Evolutionary conservation across 2,329 filamentous ascomycete genomes (phyloP).

Genomic region (Ophiocordyceps unilateralis): DNA sequence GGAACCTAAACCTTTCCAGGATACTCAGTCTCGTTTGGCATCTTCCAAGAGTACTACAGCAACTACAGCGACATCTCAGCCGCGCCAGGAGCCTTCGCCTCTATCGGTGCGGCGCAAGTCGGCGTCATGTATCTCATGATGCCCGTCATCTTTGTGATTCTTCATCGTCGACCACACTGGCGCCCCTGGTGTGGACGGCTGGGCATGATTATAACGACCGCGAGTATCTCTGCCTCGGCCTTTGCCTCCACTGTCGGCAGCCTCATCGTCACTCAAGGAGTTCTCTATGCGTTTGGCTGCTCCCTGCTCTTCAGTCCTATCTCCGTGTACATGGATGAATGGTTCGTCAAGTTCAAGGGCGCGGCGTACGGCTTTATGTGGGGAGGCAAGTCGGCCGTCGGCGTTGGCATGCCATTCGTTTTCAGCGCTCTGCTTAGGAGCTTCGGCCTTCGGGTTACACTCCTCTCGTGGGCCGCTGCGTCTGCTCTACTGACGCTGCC

Average conservation of each 20-base stretch:
- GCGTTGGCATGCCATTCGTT: slow-evolving; percentile 30
- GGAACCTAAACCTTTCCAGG: too few species aligned
- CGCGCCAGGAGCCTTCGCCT: slow-evolving; percentile 10
- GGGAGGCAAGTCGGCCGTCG: slow-evolving; percentile 33
- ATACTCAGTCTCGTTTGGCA: slow-evolving; percentile 33
- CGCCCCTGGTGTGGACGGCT: slow-evolving; percentile 21
- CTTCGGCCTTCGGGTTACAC: slow-evolving; percentile 33
- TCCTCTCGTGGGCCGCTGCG: slow-evolving; percentile 31
- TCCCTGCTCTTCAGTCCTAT: slow-evolving; percentile 36
- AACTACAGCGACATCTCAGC: slow-evolving; percentile 38
- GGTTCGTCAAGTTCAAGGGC: slow-evolving; percentile 40
- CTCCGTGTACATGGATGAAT: slow-evolving; percentile 42
- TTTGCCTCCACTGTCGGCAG: slow-evolving; percentile 31
- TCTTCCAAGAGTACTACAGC: slow-evolving; percentile 50
- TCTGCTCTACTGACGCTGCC: slow-evolving; percentile 20
- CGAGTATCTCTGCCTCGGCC: slow-evolving; percentile 29
- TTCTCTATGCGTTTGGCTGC: slow-evolving; percentile 44
- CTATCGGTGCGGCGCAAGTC: slow-evolving; percentile 9
- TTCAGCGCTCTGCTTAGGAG: slow-evolving; percentile 31
- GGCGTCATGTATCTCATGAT: slow-evolving; percentile 36
- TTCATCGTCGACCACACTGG: slow-evolving; percentile 21
- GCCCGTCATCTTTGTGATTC: slow-evolving; percentile 28
- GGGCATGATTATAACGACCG: slow-evolving; percentile 27
- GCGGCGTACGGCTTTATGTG: slow-evolving; percentile 47
- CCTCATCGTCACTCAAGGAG: slow-evolving; percentile 42